phyloP scores from a whole-genome alignment of 306 rosid genomes.

The Corylus americana region DNA sequence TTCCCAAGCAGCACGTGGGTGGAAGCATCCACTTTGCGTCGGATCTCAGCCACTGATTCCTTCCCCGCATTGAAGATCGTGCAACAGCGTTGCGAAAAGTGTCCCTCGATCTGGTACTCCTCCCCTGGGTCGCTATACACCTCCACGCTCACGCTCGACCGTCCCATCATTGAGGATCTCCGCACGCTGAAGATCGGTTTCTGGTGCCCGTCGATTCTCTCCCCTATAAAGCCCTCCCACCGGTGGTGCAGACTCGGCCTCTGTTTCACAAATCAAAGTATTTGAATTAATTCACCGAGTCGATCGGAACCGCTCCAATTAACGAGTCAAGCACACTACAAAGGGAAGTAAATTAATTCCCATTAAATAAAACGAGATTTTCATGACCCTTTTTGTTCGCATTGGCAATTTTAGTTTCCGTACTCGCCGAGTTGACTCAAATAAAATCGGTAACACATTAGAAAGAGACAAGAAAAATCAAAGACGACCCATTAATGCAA shows the following conservation, averaged over 20 bases:
- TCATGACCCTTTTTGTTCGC: not conserved
- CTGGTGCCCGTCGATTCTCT: slow-evolving; percentile 62
- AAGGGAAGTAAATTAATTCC: not conserved
- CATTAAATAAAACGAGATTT: not conserved
- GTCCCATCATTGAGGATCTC: slow-evolving; percentile 84
- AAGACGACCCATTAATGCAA: not conserved
- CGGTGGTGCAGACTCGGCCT: slow-evolving; percentile 89
- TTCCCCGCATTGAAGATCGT: slow-evolving; percentile 44
- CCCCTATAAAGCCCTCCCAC: slow-evolving; percentile 92
- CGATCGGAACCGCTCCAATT: not conserved
- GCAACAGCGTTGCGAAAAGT: slow-evolving; percentile 63
- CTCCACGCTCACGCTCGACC: slow-evolving; percentile 71
- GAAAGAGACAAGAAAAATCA: not conserved
- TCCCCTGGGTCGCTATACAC: slow-evolving; percentile 43
- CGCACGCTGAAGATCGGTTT: slow-evolving; percentile 76
- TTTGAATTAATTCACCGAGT: slow-evolving; percentile 15
- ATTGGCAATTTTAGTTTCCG: not conserved
- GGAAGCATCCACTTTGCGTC: slow-evolving; percentile 81
- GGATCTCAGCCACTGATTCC: slow-evolving; percentile 76
- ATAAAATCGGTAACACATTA: not conserved
- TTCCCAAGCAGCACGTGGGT: slow-evolving; percentile 82
- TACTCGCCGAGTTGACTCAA: not conserved
- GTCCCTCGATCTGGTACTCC: slow-evolving; percentile 82
- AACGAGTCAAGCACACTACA: not conserved
- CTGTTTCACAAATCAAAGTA: slow-evolving; percentile 34